Evolutionary conservation across 208 protist genomes (phyloP).

Genomic region (Acanthamoeba triangularis): DNA sequence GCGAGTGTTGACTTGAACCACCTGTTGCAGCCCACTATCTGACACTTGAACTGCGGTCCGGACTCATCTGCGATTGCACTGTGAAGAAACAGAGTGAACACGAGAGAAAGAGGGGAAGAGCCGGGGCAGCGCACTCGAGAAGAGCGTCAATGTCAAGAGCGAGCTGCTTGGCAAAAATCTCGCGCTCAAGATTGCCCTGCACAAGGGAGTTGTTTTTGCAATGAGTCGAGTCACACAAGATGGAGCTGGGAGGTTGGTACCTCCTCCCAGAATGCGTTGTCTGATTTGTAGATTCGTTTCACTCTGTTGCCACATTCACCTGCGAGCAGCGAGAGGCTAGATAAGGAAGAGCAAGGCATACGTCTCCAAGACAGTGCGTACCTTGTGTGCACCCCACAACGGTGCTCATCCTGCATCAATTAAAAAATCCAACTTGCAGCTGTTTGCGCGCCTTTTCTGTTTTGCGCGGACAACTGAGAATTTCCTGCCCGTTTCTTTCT

Average conservation of each 20-base stretch:
- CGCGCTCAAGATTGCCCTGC: constrained; percentile 40
- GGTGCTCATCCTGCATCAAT: not conserved
- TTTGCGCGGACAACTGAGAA: too few species aligned
- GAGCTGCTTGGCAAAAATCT: constrained; percentile 34
- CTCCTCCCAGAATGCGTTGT: constrained; percentile 51
- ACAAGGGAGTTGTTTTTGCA: too few species aligned
- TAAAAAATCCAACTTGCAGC: too few species aligned
- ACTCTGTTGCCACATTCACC: constrained; percentile 56
- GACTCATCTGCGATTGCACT: not conserved
- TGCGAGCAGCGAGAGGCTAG: not conserved
- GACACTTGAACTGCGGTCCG: constrained; percentile 19
- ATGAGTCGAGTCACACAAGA: not conserved
- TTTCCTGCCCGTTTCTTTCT: too few species aligned
- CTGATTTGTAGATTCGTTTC: constrained; percentile 29
- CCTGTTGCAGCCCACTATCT: constrained; percentile 24
- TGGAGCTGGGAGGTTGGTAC: not conserved
- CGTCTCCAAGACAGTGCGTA: too few species aligned
- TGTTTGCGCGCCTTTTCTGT: too few species aligned
- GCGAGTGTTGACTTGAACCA: not conserved
- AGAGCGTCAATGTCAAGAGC: not conserved
- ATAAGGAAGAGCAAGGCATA: too few species aligned
- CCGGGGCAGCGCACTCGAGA: not conserved
- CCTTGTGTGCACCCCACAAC: not conserved
- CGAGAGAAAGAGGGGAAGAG: not conserved
- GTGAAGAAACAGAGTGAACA: not conserved